phyloP scores from a whole-genome alignment of 2,329 filamentous ascomycete genomes.

The Beauveria bassiana region DNA sequence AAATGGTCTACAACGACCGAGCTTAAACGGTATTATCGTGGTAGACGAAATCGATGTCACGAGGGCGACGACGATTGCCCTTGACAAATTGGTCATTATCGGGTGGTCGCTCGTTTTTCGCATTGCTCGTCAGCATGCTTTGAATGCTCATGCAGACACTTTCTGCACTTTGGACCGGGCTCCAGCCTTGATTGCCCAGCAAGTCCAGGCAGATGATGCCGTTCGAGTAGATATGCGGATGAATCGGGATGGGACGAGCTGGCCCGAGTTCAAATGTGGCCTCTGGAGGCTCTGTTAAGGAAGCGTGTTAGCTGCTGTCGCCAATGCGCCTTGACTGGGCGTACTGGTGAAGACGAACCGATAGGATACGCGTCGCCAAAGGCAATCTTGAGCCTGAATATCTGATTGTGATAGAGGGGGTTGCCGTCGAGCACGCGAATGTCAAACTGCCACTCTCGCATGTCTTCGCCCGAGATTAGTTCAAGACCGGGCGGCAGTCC shows the following conservation, averaged over 20 bases:
- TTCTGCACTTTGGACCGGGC: slow-evolving; percentile 93
- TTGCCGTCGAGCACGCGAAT: slow-evolving; percentile 86
- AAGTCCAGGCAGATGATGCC: slow-evolving; percentile 97
- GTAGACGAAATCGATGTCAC: slow-evolving; percentile 89
- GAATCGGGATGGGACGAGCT: slow-evolving; percentile 72
- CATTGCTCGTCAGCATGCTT: slow-evolving; percentile 96
- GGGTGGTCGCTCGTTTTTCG: slow-evolving; percentile 79
- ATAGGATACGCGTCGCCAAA: slow-evolving; percentile 86
- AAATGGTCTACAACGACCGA: not conserved
- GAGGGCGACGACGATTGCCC: slow-evolving; percentile 68
- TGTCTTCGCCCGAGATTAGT: slow-evolving; percentile 68
- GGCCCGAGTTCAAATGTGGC: slow-evolving; percentile 72
- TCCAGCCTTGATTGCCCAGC: slow-evolving; percentile 83
- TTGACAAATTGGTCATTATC: slow-evolving; percentile 87
- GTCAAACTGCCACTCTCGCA: slow-evolving; percentile 77
- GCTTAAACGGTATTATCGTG: slow-evolving; percentile 72
- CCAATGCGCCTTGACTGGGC: not conserved
- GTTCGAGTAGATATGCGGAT: slow-evolving; percentile 97
- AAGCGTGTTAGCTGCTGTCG: not conserved
- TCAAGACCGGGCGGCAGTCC: slow-evolving; percentile 62
- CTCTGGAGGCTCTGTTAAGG: slow-evolving; percentile 72
- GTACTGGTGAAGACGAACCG: slow-evolving; percentile 42
- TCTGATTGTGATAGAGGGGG: slow-evolving; percentile 74
- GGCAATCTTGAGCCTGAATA: slow-evolving; percentile 77
- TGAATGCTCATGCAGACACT: slow-evolving; percentile 96